These are phyloP conservation scores for Calonectria leucothoes DNA, from an alignment of 2,329 filamentous ascomycete genomes.

Conservation along the genomic window DNA sequence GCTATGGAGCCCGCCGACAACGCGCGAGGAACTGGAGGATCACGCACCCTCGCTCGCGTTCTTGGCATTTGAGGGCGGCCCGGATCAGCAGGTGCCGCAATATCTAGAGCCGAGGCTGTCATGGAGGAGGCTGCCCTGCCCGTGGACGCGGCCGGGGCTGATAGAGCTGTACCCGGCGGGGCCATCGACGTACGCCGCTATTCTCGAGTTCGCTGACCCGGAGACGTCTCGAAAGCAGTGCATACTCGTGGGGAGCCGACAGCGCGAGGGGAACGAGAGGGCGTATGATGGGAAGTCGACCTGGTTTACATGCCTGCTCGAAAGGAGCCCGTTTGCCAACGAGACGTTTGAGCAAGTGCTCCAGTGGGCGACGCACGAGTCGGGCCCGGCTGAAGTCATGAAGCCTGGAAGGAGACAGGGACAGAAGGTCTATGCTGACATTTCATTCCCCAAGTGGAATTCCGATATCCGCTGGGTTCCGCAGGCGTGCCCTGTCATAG, in stretches of 20 bases:
- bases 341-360: slow-evolving; percentile 16
- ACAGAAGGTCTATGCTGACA: slow-evolving; percentile 3
- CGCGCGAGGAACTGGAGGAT: background rate
- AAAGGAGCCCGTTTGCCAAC: background rate
- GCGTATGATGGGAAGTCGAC: background rate
- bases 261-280: background rate
- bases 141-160: slow-evolving; percentile 19
- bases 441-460: slow-evolving; percentile 9
- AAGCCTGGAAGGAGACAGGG: background rate
- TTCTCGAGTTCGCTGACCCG: slow-evolving; percentile 14
- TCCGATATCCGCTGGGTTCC: slow-evolving; percentile 16
- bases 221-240: slow-evolving; percentile 8
- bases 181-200: background rate
- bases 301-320: slow-evolving; percentile 12
- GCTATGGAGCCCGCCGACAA: background rate
- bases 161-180: slow-evolving; percentile 7
- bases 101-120: slow-evolving; percentile 15
- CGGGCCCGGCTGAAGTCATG: background rate
- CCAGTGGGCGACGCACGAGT: background rate
- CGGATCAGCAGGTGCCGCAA: background rate
- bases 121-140: slow-evolving; percentile 18
- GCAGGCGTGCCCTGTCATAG: slow-evolving; percentile 14
- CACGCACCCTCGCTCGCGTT: background rate
- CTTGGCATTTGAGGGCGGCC: slow-evolving; percentile 11
- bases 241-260: slow-evolving; percentile 7